phyloP scores from a whole-genome alignment of 345 rosid genomes.

The Geranium brycei region DNA sequence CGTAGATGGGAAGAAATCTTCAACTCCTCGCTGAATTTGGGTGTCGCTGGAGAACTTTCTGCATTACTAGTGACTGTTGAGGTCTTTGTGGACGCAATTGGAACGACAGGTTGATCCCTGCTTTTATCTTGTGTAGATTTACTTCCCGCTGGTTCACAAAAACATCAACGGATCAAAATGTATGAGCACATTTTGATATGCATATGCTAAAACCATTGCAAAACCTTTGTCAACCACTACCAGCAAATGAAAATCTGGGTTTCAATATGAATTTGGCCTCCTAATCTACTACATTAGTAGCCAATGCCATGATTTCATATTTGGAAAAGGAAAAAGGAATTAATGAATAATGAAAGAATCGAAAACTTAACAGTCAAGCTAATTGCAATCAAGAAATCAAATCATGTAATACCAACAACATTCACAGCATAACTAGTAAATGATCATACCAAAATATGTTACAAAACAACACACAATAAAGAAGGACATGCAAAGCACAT shows the following conservation, averaged over 20 bases:
- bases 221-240: background rate
- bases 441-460: background rate
- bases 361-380: conserved; percentile 1
- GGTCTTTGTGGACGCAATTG: conserved; percentile 17
- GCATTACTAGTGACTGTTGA: conserved; percentile 26
- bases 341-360: too few relatives aligned
- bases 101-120: conserved; percentile 22
- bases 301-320: background rate
- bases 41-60: conserved; percentile 25
- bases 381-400: background rate
- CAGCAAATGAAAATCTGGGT: background rate
- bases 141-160: conserved; percentile 17
- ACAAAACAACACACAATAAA: background rate
- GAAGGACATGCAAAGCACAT: background rate
- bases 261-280: background rate
- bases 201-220: conserved; percentile 2
- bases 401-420: background rate
- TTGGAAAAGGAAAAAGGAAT: background rate
- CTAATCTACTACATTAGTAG: too few relatives aligned
- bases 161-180: background rate
- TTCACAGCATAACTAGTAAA: background rate
- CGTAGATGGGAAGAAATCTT: conserved; percentile 30
- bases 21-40: conserved; percentile 32
- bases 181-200: background rate
- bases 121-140: conserved; percentile 25